These are phyloP conservation scores for Monosporascus sp. DNA, from an alignment of 2,329 filamentous ascomycete genomes.

Conservation along the genomic window DNA sequence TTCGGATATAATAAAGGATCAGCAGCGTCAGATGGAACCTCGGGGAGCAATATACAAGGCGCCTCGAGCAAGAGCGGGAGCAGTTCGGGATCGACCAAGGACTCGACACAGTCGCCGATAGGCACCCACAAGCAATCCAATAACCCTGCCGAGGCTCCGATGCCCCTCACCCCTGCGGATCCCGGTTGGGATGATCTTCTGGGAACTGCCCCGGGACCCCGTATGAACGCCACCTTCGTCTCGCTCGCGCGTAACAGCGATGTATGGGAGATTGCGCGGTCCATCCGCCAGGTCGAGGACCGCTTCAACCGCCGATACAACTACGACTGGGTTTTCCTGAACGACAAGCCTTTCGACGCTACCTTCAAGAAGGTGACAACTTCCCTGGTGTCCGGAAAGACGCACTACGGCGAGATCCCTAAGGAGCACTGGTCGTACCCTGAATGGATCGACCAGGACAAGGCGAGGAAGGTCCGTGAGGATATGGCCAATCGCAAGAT, in stretches of 20 bases:
- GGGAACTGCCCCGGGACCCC: constrained; percentile 57
- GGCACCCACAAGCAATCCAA: constrained; percentile 27
- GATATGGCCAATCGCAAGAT: constrained; percentile 94
- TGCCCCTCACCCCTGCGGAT: constrained; percentile 49
- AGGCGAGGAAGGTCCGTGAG: constrained; percentile 82
- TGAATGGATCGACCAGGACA: constrained; percentile 90
- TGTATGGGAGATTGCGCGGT: constrained; percentile 93
- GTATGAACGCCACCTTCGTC: constrained; percentile 96
- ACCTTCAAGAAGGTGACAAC: constrained; percentile 89
- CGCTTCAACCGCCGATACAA: constrained; percentile 95
- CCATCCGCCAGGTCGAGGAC: constrained; percentile 94
- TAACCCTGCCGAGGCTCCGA: constrained; percentile 39
- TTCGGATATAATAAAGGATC: constrained; percentile 19
- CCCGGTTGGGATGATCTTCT: constrained; percentile 48
- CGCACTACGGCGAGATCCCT: constrained; percentile 84
- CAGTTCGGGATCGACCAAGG: constrained; percentile 19
- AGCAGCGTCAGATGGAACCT: constrained; percentile 1
- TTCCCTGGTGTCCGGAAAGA: constrained; percentile 86
- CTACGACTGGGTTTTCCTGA: constrained; percentile 99
- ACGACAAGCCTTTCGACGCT: constrained; percentile 90
- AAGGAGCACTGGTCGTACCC: constrained; percentile 97
- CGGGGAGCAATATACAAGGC: constrained; percentile 13
- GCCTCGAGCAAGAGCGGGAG: constrained; percentile 11
- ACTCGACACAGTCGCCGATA: constrained; percentile 19
- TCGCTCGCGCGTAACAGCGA: constrained; percentile 90